Conservation (phyloP, 106 monocot genomes). For the Apostasia ramifera region DNA sequence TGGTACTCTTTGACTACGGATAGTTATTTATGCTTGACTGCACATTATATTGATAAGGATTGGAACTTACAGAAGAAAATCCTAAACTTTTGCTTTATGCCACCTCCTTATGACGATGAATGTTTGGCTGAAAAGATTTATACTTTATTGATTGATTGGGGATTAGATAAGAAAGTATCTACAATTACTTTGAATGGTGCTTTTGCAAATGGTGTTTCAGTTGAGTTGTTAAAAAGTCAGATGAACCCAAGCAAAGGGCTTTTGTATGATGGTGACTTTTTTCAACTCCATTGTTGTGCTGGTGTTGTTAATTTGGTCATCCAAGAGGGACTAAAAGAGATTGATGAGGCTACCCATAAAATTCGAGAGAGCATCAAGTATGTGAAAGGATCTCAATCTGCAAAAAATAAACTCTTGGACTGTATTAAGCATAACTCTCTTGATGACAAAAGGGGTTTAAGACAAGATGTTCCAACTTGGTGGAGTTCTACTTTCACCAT, state of each 20-base stretch:
- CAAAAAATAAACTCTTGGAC: slow-evolving; percentile 4
- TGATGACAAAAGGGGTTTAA: slow-evolving; percentile 6
- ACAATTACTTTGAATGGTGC: slow-evolving; percentile 1
- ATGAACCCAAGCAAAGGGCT: background rate
- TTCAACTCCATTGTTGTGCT: slow-evolving; percentile 8
- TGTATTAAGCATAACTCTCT: slow-evolving; percentile 6
- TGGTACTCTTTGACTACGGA: slow-evolving; percentile 18
- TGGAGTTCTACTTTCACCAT: slow-evolving; percentile 14
- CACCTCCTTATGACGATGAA: slow-evolving; percentile 7
- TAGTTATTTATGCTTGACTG: slow-evolving; percentile 9
- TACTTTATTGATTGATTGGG: slow-evolving; percentile 15
- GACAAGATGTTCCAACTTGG: slow-evolving; percentile 14
- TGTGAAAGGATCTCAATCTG: slow-evolving; percentile 8
- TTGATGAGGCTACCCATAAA: slow-evolving; percentile 1
- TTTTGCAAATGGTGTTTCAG: slow-evolving; percentile 3
- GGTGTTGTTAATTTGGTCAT: slow-evolving; percentile 3
- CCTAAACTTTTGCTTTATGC: slow-evolving; percentile 8
- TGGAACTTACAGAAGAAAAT: slow-evolving; percentile 12
- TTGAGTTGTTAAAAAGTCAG: slow-evolving; percentile 11
- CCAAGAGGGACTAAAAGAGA: slow-evolving; percentile 10
- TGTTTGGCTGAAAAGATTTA: slow-evolving; percentile 8
- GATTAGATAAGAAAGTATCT: slow-evolving; percentile 4
- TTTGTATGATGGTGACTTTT: slow-evolving; percentile 3
- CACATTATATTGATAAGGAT: slow-evolving; percentile 15
- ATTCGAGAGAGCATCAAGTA: slow-evolving; percentile 16